Base-by-base conservation (phyloP, 495 filamentous ascomycete genomes). In the Daldinia childiae region DNA sequence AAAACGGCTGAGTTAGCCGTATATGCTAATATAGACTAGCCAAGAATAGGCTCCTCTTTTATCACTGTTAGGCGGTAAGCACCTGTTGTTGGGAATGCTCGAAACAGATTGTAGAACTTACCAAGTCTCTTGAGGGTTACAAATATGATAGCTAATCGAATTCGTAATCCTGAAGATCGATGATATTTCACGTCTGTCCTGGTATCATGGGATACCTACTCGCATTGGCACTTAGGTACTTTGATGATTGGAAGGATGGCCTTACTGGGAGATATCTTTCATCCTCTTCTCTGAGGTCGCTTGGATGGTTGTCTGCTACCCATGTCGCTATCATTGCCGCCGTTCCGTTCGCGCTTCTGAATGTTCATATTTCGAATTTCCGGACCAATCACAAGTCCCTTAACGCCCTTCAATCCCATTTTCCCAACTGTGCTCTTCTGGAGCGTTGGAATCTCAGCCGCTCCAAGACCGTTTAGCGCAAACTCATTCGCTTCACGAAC, bases 361-460 rank as follows among this genome's bases (percentile, higher is more conserved):
- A 19, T 0, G 4, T 48, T 41, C 2, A 0, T 1, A 3, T 41
- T 41, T 17, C 15, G 39, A 11, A 41, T 8, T 0, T 6, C 8
- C 6, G 50, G 50, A 30, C 11, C 71, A 34, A 79, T 54, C 24
- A 62, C 70, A 21, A 85, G 74, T 7, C 82, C 83, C 29, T 51
- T 61, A 4, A 80, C 79, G 17, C 83, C 84, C 72, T 81, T 87
- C 62, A 87, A 62, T 6, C 84, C 83, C 84, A 87, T 86, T 80
- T 87, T 87, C 3, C 84, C 79, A 29, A 87, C 74, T 1, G 73
- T 77, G 29, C 62, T 76, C 74, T 83, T 86, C 27, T 78, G 71
- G 21, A 87, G 74, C 30, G 72, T 32, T 21, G 85, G 85, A 5
- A 82, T 71, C 72, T 85, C 84, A 6, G 82, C 71, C 19, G 80